These are phyloP conservation scores for Umbelopsis sp. DNA, from an alignment of 192 early-diverging fungal species.

Conservation along the genomic window DNA sequence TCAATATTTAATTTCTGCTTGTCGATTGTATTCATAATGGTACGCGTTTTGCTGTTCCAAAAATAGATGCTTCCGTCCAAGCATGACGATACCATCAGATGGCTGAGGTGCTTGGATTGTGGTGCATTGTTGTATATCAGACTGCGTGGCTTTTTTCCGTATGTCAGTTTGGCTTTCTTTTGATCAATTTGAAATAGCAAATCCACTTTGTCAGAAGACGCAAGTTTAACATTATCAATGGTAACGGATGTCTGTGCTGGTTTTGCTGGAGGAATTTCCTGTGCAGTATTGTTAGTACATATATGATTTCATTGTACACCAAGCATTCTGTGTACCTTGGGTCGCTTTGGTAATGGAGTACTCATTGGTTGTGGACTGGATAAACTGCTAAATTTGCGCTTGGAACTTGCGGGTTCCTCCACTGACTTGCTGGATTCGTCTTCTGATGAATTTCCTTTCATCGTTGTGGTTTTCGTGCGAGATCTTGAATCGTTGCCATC, in stretches of 20 bases:
- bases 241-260: background rate
- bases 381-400: too few species aligned
- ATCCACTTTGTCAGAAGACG: background rate
- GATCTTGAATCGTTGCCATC: background rate
- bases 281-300: too few species aligned
- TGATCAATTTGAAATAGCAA: conserved; percentile 9
- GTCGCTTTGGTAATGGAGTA: background rate
- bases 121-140: conserved; percentile 2
- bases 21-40: background rate
- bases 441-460: too few species aligned
- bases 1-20: background rate
- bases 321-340: background rate
- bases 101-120: background rate
- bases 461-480: background rate
- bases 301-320: too few species aligned
- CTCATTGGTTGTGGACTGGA: too few species aligned
- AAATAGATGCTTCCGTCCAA: background rate
- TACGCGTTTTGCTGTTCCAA: background rate
- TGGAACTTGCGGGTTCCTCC: too few species aligned
- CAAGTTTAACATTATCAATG: background rate
- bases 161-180: background rate
- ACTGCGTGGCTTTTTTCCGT: background rate
- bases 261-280: background rate
- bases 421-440: too few species aligned
- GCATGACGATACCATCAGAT: background rate